Evolutionary conservation across 441 rosid species (phyloP), one percentile per base, ranked within the genome.

Genomic region (Adansonia rubrostipa): DNA sequence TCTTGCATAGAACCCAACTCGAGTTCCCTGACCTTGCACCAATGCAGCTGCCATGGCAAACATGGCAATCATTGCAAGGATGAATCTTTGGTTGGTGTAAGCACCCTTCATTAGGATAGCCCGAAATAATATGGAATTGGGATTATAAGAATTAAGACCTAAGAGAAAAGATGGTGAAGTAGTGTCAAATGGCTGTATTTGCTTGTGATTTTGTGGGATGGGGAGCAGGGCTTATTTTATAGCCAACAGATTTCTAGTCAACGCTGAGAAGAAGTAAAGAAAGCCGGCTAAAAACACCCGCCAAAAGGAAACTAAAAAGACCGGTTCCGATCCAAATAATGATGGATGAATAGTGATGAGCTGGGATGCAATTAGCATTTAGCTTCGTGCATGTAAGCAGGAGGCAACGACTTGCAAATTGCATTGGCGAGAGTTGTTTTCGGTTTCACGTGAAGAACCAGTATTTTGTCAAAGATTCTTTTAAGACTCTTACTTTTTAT

Each of bases 1-100:
- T 2, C 62, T 63, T 53, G 83, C 22, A 82, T 90, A 86, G 82
- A 87, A 92, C 24, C 96, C 93, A 0, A 86, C 73, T 14, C 89
- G 74, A 2, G 92, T 86, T 33, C 56, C 56, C 14, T 51, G 56
- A 1, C n/a, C 56, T 51, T 51, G 56, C 56, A 51, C 56, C 6
- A 14, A 7, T 57, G 28, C 10, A 57, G 62, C 10, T 6, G 28
- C 28, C 62, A 57, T 57, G 28, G 24, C 62, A 19, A 57, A 3
- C 62, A 57, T 17, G 22, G 8, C 4, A 0, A 20, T 0, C 24
- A 8, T 2, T 57, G 2, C 22, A 19, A 17, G 28, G 22, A 57
- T 5, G 1, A 54, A 54, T 0, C 8, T n/a, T 4, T 20, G 58
- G 58, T 54, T 15, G 20, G 58, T 54, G 6, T 14, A 54, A 54